Evolutionary conservation across 2,329 filamentous ascomycete genomes (phyloP), one percentile per base, ranked within the genome.

Genomic region (Aspergillus sp.): DNA sequence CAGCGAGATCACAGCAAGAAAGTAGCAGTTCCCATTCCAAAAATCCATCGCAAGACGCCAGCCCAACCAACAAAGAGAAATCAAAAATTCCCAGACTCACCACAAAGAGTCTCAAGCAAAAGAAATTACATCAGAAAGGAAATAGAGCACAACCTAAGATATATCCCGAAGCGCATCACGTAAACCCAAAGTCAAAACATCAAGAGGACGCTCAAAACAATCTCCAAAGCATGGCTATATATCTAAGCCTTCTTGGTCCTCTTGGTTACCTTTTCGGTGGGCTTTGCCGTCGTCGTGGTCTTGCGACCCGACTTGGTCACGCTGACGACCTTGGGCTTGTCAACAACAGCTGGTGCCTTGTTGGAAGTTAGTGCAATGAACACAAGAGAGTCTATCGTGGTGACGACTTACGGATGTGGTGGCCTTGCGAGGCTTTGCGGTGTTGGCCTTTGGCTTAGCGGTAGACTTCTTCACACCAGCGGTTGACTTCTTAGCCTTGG

Each of bases 261-360:
- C 70, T 80, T 81, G 71, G 79, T 81, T 63, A 80, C 76, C 66
- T 76, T 72, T 60, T 75, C 70, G 37, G 78, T 70, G 35, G 78
- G 74, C 49, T 81, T 81, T 44, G 79, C 74, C 39, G 78, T 78
- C 43, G 80, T 76, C 86, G 95, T 96, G 68, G 88, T 86, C 68
- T 96, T 89, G 66, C 91, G 89, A 49, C 91, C 91, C 54, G 90
- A 88, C 85, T 95, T 95, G 75, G 91, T 93, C 85, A 90, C 93
- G 74, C 84, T 85, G 52, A 92, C 78, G 49, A 88, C 82, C 69
- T 87, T 86, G 62, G 86, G 82, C 77, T 89, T 87, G 66, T 91
- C 87, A 57, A 87, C 83, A 50, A 89, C 80, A 64, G 87, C 87
- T 57, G 87, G 84, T 15, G 85, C 86, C 83, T 87, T 64, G 15